These are phyloP conservation scores for Candida coquimbonensis DNA, from an alignment of 805 yeast species.

Conservation along the genomic window DNA sequence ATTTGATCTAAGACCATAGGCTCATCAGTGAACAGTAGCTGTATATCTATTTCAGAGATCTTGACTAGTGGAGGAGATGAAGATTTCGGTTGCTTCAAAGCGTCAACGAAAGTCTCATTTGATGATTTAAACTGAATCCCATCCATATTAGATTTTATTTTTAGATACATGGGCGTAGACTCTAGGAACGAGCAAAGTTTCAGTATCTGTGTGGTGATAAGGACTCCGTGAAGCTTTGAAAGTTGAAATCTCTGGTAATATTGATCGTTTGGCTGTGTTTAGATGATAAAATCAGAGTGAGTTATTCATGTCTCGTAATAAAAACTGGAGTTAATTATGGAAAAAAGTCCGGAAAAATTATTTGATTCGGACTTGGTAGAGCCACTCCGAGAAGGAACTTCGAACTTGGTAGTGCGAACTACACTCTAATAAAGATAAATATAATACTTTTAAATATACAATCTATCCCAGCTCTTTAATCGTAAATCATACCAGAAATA, in stretches of 20 bases:
- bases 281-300: no score
- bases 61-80: slow-evolving; percentile 9
- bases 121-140: slow-evolving; percentile 4
- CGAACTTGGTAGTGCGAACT: no score
- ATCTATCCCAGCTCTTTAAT: background rate
- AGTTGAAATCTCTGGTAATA: background rate
- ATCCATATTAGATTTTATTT: background rate
- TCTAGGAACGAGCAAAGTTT: background rate
- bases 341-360: background rate
- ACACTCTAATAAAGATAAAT: background rate
- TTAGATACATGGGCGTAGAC: background rate
- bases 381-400: no score
- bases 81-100: background rate
- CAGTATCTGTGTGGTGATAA: background rate
- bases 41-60: slow-evolving; percentile 11
- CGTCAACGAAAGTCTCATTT: slow-evolving; percentile 4
- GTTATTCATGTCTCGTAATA: background rate
- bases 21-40: slow-evolving; percentile 1
- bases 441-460: background rate
- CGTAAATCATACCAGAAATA: background rate
- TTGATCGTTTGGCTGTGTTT: no score
- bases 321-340: background rate
- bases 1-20: background rate
- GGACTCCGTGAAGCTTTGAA: background rate
- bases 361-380: no score